Evolutionary conservation across 768 basidiomycete genomes (phyloP).

Genomic region (Suillus subluteus): DNA sequence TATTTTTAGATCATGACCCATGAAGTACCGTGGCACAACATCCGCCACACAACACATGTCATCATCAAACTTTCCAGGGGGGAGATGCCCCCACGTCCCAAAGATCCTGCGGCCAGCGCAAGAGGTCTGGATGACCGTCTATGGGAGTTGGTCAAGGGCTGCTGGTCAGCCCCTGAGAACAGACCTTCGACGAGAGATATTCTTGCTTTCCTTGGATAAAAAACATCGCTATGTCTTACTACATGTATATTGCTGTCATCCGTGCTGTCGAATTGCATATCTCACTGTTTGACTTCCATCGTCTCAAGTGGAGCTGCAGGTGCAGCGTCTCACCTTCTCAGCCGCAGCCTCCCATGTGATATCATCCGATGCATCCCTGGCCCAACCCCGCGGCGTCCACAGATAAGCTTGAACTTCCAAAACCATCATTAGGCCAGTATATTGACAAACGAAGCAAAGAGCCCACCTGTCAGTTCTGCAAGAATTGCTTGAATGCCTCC

Average conservation of each 20-base stretch:
- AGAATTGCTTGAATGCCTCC: too few relatives aligned
- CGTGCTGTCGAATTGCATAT: background rate
- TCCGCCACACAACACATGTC: conserved; percentile 56
- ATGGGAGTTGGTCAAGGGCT: conserved; percentile 47
- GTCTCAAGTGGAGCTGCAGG: background rate
- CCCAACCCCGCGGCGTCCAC: conserved; percentile 44
- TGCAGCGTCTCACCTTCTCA: background rate
- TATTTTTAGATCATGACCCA: conserved; percentile 52
- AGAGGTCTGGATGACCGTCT: conserved; percentile 51
- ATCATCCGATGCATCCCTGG: conserved; percentile 46
- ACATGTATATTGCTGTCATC: background rate
- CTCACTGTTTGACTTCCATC: background rate
- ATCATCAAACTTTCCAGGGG: conserved; percentile 47
- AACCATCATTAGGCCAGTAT: too few relatives aligned
- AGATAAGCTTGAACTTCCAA: background rate
- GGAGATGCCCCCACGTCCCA: conserved; percentile 47
- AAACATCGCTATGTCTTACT: background rate
- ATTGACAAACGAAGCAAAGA: too few relatives aligned
- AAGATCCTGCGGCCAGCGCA: conserved; percentile 32
- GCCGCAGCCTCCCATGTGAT: conserved; percentile 51
- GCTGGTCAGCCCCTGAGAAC: conserved; percentile 43
- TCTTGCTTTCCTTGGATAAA: conserved; percentile 20
- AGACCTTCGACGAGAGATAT: conserved; percentile 48
- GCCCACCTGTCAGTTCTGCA: too few relatives aligned
- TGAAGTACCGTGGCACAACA: conserved; percentile 51